These are phyloP conservation scores for Trichoderma erinaceum DNA, from an alignment of 495 filamentous ascomycete genomes.

Conservation along the genomic window DNA sequence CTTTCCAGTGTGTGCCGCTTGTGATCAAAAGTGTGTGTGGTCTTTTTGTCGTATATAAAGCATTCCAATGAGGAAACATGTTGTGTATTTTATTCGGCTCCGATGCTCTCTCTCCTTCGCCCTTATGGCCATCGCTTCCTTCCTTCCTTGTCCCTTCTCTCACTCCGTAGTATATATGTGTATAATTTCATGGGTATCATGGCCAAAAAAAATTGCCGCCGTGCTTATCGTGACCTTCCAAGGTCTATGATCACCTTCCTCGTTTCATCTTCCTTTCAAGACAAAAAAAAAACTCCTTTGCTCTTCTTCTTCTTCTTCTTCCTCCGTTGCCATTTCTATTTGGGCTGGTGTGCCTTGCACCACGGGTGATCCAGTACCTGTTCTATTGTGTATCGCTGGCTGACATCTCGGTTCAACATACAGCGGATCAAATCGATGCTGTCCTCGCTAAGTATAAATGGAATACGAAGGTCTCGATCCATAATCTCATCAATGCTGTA, in stretches of 20 bases:
- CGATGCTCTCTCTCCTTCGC: background rate
- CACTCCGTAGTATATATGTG: background rate
- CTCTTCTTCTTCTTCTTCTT: background rate
- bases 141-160: background rate
- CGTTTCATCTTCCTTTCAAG: background rate
- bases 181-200: constrained; percentile 7
- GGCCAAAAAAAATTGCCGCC: background rate
- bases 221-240: background rate
- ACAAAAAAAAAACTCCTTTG: too few species aligned
- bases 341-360: constrained; percentile 36
- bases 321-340: background rate
- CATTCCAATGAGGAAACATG: background rate
- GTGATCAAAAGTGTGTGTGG: background rate
- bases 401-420: constrained; percentile 89
- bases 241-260: background rate
- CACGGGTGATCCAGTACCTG: constrained; percentile 83
- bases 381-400: constrained; percentile 71
- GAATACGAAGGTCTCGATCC: constrained; percentile 89
- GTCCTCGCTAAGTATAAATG: constrained; percentile 83
- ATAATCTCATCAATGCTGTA: constrained; percentile 99
- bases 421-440: constrained; percentile 82
- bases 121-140: background rate
- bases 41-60: background rate
- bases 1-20: background rate
- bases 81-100: background rate